Base-by-base conservation (phyloP, 148 eudicot species). In the Arctostaphylos glauca region DNA sequence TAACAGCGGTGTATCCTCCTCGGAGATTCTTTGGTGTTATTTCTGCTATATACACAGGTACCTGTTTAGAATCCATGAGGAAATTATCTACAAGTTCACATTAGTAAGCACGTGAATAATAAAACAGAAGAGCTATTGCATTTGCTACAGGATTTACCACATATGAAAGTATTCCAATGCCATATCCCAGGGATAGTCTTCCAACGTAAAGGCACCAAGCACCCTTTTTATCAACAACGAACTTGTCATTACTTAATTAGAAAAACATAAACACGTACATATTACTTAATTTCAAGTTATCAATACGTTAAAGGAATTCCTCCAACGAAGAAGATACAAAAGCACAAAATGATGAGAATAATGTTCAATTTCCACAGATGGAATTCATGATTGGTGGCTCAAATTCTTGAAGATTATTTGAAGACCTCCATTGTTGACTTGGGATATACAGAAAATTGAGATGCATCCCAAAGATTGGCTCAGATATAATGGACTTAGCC, bases 41-140 rank as follows among this genome's bases (percentile, higher is more conserved):
- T 88, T 94, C 98, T 13, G 98, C 96, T 86, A 94, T 85, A 80
- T 94, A 94, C 23, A 94, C 89, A 48, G 98, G 98, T 81, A 94
- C 96, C 98, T 94, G 86, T 84, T 78, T 4, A 58, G 58, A 66
- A 47, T 19, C 16, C 19, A 1, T 46, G 81, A 62, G 19, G 76
- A 47, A 21, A 3, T 2, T 19, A 74, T 49, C 62, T 62, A 60
- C 64, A 41, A 59, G 48, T 9, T 80, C 67, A 43, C 23, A 56
- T 5, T 47, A 52, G 58, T 23, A 72, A 43, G 78, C 67, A 68
- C 75, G n/a, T 50, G n/a, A 48, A 82, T 10, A 21, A 10, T 46
- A 43, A 38, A 48, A 76, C 9, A 19, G 7, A 62, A 38, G 48
- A 64, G 43, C 70, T 23, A 25, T 64, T 64, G 70, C 5, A 64